Conservation (phyloP, 2,329 filamentous ascomycete genomes). For the Alternaria longipes region DNA sequence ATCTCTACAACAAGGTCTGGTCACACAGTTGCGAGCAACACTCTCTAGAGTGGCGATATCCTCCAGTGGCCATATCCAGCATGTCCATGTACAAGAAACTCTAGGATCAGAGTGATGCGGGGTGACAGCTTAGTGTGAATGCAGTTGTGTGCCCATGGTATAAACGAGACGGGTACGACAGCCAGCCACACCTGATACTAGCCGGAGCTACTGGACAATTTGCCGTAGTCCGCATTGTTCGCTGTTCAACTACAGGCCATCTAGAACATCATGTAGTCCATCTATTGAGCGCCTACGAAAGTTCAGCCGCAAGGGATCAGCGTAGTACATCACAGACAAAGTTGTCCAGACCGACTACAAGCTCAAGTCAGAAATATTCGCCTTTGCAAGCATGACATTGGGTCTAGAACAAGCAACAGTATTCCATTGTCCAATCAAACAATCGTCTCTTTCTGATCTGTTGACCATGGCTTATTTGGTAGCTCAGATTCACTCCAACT, state of each 20-base stretch:
- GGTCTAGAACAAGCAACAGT: neutral
- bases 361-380: neutral
- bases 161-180: neutral
- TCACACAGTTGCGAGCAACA: neutral
- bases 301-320: neutral
- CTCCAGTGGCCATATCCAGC: neutral
- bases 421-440: neutral
- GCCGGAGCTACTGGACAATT: neutral
- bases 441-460: neutral
- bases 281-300: neutral
- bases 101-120: neutral
- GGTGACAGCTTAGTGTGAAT: neutral
- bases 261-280: neutral
- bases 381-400: neutral
- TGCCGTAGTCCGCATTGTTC: neutral
- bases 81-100: neutral
- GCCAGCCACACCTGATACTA: slow-evolving; percentile 4
- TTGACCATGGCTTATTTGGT: too few relatives aligned
- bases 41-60: neutral
- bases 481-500: neutral
- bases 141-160: slow-evolving; percentile 2
- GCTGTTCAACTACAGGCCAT: neutral
- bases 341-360: neutral
- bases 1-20: neutral
- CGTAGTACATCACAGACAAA: neutral